Evolutionary conservation across 257 asterid genomes (phyloP).

Genomic region (Plantago ovata): DNA sequence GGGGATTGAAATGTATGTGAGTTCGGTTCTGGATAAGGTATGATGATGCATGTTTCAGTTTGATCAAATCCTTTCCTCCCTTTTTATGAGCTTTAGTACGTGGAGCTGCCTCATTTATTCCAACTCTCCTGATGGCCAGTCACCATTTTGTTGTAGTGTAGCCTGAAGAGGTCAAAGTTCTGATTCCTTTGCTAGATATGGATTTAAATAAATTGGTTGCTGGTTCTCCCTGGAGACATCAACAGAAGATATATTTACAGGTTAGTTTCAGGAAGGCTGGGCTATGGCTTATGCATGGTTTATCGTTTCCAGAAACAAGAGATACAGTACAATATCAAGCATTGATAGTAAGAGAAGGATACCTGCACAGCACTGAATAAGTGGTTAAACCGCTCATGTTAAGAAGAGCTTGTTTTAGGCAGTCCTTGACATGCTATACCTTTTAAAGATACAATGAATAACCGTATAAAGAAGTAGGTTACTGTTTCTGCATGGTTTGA

Average conservation of each 20-base stretch:
- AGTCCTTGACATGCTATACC: slow-evolving; percentile 8
- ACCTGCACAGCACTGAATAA: not conserved
- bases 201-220: slow-evolving; percentile 74
- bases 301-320: not conserved
- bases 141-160: slow-evolving; percentile 51
- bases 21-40: slow-evolving; percentile 73
- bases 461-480: not conserved
- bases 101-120: slow-evolving; percentile 20
- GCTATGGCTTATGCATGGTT: slow-evolving; percentile 14
- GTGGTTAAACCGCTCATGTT: not conserved
- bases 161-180: slow-evolving; percentile 92
- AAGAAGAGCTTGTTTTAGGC: not conserved
- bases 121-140: slow-evolving; percentile 30
- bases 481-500: no score
- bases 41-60: slow-evolving; percentile 14
- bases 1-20: slow-evolving; percentile 82
- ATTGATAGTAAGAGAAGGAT: not conserved
- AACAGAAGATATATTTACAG: slow-evolving; percentile 84
- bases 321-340: not conserved
- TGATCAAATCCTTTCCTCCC: not conserved
- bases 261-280: slow-evolving; percentile 33
- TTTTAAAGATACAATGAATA: not conserved
- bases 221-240: slow-evolving; percentile 78
- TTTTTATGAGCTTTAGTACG: slow-evolving; percentile 6
- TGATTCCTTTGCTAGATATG: slow-evolving; percentile 79